Evolutionary conservation across 306 rosid species (phyloP).

Genomic region (Cucurbita moschata): DNA sequence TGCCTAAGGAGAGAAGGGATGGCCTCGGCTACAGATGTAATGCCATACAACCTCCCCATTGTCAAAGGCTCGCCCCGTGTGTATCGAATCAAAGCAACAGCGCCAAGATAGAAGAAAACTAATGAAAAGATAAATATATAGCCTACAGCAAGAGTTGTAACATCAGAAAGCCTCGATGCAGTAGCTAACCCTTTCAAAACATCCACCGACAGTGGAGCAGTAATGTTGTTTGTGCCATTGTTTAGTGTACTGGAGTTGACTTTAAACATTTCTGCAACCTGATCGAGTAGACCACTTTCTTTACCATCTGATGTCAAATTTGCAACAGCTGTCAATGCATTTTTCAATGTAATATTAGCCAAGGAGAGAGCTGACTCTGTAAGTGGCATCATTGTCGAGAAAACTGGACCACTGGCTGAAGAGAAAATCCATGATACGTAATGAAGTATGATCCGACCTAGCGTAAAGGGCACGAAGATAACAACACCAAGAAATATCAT

Average conservation of each 20-base stretch:
- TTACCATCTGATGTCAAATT: constrained; percentile 61
- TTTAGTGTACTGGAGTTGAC: constrained; percentile 47
- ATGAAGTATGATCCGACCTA: constrained; percentile 78
- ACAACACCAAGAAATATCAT: constrained; percentile 98
- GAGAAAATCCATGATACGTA: constrained; percentile 67
- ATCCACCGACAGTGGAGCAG: constrained; percentile 44
- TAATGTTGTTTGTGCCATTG: constrained; percentile 52
- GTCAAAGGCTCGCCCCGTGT: constrained; percentile 90
- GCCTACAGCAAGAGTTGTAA: constrained; percentile 88
- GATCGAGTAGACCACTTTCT: constrained; percentile 50
- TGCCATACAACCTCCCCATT: constrained; percentile 70
- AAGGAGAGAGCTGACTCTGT: constrained; percentile 74
- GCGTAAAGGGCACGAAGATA: constrained; percentile 79
- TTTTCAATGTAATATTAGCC: constrained; percentile 77
- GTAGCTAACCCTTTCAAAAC: constrained; percentile 50
- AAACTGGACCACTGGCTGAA: constrained; percentile 50
- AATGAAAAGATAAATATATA: constrained; percentile 61
- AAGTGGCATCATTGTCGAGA: constrained; percentile 52
- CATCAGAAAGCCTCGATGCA: constrained; percentile 84
- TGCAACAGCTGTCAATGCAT: constrained; percentile 60
- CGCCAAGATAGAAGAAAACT: constrained; percentile 66
- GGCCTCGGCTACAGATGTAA: constrained; percentile 85
- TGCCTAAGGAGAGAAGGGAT: constrained; percentile 95
- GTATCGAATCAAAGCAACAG: constrained; percentile 73
- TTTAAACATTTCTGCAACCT: constrained; percentile 71